A percentile compares a stretch with the other conserved stretches of the same genome.
Evolutionary conservation across 1,284 basidiomycete species (phyloP).

Genomic region (Pholiota adiposa): DNA sequence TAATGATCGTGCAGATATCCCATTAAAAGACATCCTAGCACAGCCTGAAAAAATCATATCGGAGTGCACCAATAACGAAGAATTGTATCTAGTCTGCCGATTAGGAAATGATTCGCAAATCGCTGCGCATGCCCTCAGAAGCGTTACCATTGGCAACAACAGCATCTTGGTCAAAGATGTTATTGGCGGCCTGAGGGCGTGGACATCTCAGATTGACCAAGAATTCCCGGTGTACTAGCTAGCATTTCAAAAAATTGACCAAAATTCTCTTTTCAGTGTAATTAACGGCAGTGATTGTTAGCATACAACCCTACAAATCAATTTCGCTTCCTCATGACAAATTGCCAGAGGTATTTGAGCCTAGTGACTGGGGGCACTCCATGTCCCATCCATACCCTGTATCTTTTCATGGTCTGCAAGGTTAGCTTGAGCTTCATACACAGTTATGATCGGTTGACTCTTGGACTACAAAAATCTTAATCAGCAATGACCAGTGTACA

Average conservation of each 20-base stretch:
- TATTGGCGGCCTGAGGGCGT: slow-evolving; percentile 79
- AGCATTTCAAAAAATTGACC: no score
- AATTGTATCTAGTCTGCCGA: slow-evolving; percentile 76
- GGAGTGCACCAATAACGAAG: slow-evolving; percentile 26
- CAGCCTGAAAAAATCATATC: slow-evolving; percentile 52
- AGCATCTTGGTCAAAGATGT: slow-evolving; percentile 61
- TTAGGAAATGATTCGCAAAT: slow-evolving; percentile 94
- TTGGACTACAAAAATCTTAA: slow-evolving; percentile 52
- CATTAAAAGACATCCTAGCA: slow-evolving; percentile 63
- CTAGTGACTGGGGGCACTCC: slow-evolving; percentile 48
- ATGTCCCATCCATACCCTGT: slow-evolving; percentile 65
- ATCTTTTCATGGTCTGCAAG: slow-evolving; percentile 82
- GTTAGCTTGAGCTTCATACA: slow-evolving; percentile 82
- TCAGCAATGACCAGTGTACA: no score
- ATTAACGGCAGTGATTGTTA: no score
- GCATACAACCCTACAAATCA: background rate
- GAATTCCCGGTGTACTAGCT: slow-evolving; percentile 80
- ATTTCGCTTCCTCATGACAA: background rate
- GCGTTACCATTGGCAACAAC: slow-evolving; percentile 23
- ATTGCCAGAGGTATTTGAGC: background rate
- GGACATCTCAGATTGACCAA: slow-evolving; percentile 74
- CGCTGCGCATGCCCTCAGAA: slow-evolving; percentile 72
- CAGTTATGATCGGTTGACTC: slow-evolving; percentile 68
- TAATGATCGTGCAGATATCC: slow-evolving; percentile 56
- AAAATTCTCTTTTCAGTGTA: no score